phyloP scores from a whole-genome alignment of 805 yeast species.

The Barnettozyma pratensis region DNA sequence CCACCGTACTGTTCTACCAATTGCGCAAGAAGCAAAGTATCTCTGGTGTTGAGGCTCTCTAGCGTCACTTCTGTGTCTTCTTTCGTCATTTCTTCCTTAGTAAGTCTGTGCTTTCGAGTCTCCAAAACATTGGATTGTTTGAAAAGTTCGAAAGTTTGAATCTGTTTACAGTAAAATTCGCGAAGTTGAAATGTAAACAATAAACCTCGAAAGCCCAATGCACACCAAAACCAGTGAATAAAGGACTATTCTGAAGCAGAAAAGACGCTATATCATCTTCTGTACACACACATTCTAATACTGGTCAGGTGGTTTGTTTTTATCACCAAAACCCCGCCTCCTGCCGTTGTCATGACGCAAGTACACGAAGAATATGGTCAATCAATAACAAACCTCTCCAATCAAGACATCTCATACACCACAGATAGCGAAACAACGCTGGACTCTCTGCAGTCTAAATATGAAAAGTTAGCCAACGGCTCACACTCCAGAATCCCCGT shows the following conservation, averaged over 20 bases:
- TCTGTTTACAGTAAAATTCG: neutral
- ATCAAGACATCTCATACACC: neutral
- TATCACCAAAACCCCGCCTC: neutral
- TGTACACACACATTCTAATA: neutral
- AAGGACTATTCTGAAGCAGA: too few species aligned
- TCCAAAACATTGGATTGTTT: too few species aligned
- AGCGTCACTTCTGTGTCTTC: slow-evolving; percentile 3
- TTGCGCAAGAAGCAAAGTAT: slow-evolving; percentile 18
- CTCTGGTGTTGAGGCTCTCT: slow-evolving; percentile 19
- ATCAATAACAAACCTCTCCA: neutral
- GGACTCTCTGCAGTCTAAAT: slow-evolving; percentile 10
- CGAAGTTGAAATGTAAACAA: neutral
- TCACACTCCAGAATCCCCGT: slow-evolving; percentile 19
- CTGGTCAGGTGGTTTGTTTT: neutral
- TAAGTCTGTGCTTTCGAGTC: too few species aligned
- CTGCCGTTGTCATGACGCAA: neutral
- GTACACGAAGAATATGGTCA: neutral
- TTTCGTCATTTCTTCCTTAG: neutral
- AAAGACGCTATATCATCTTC: too few species aligned
- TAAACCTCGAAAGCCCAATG: neutral
- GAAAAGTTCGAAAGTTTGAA: too few species aligned
- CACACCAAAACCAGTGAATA: too few species aligned
- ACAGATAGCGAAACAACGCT: neutral
- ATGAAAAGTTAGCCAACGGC: slow-evolving; percentile 4
- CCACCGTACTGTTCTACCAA: slow-evolving; percentile 20